Evolutionary conservation across 768 basidiomycete species (phyloP).

Genomic region (Leccinum barrowsii): DNA sequence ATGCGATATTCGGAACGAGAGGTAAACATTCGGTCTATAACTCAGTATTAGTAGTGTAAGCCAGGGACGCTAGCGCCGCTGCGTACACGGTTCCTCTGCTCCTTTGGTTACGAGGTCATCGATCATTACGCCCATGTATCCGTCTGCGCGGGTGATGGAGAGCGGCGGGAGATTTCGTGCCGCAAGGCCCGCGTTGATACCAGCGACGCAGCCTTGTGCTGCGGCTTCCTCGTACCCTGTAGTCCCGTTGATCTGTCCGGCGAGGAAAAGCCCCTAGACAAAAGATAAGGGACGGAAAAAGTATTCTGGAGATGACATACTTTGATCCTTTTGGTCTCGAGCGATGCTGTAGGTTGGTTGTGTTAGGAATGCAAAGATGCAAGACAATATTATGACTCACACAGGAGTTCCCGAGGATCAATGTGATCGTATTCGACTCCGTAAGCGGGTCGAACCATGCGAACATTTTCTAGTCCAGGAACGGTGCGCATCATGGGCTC

Average conservation of each 20-base stretch:
- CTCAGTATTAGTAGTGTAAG: background rate
- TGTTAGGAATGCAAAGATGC: background rate
- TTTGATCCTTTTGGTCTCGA: constrained; percentile 83
- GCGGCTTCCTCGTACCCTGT: constrained; percentile 96
- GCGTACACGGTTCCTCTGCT: constrained; percentile 82
- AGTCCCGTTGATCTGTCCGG: constrained; percentile 90
- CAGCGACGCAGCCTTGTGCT: constrained; percentile 84
- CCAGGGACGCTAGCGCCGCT: background rate
- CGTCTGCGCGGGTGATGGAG: constrained; percentile 76
- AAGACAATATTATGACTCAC: constrained; percentile 40
- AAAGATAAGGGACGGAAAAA: background rate
- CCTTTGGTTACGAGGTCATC: constrained; percentile 89
- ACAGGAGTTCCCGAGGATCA: constrained; percentile 74
- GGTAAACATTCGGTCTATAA: constrained; percentile 90
- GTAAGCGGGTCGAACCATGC: constrained; percentile 83
- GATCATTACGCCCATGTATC: constrained; percentile 86
- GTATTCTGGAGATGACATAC: constrained; percentile 30
- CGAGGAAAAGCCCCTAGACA: constrained; percentile 73
- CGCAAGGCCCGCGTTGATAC: constrained; percentile 80
- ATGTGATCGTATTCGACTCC: constrained; percentile 93
- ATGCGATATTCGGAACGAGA: constrained; percentile 88
- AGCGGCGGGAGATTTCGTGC: constrained; percentile 56
- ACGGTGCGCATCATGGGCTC: constrained; percentile 81
- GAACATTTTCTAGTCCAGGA: constrained; percentile 78
- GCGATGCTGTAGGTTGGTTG: constrained; percentile 47